phyloP scores from a whole-genome alignment of 805 yeast species.

The Lachancea meyersii region DNA sequence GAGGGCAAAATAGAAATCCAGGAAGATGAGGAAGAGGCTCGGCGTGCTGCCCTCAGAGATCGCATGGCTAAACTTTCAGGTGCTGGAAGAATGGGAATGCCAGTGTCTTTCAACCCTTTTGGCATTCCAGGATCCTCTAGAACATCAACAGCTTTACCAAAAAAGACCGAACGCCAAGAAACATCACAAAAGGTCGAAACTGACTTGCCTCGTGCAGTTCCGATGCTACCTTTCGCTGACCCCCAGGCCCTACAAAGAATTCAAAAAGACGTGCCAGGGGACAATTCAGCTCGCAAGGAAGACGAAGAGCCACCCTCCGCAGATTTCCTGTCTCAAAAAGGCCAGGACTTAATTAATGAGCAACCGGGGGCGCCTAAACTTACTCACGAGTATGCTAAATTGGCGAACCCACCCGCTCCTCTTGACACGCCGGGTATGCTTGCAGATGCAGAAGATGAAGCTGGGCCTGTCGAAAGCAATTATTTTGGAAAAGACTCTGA shows the following conservation, averaged over 20 bases:
- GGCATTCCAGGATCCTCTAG: constrained; percentile 30
- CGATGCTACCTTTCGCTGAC: constrained; percentile 48
- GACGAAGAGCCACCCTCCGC: background rate
- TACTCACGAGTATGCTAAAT: constrained; percentile 10
- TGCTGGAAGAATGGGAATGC: constrained; percentile 61
- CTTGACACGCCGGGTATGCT: constrained; percentile 54
- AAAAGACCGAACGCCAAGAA: constrained; percentile 13
- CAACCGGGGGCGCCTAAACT: constrained; percentile 6
- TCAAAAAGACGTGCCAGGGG: constrained; percentile 9
- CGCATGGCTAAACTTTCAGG: constrained; percentile 96
- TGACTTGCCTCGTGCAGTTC: constrained; percentile 37
- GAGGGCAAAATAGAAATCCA: constrained; percentile 32
- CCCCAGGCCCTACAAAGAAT: constrained; percentile 32
- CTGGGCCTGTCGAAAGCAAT: constrained; percentile 15
- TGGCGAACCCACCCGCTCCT: constrained; percentile 5
- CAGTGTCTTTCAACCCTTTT: constrained; percentile 39
- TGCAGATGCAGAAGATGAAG: constrained; percentile 53
- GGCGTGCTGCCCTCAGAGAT: constrained; percentile 72
- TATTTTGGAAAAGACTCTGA: constrained; percentile 5
- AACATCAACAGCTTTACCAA: constrained; percentile 22
- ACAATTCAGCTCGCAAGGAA: background rate
- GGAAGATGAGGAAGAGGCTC: constrained; percentile 53
- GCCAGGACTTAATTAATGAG: background rate
- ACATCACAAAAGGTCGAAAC: constrained; percentile 10
- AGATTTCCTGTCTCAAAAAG: constrained; percentile 1